A percentile compares a stretch with the other conserved stretches of the same genome.
These are phyloP conservation scores for Candida michaelii DNA, from an alignment of 805 yeast genomes.

Conservation along the genomic window DNA sequence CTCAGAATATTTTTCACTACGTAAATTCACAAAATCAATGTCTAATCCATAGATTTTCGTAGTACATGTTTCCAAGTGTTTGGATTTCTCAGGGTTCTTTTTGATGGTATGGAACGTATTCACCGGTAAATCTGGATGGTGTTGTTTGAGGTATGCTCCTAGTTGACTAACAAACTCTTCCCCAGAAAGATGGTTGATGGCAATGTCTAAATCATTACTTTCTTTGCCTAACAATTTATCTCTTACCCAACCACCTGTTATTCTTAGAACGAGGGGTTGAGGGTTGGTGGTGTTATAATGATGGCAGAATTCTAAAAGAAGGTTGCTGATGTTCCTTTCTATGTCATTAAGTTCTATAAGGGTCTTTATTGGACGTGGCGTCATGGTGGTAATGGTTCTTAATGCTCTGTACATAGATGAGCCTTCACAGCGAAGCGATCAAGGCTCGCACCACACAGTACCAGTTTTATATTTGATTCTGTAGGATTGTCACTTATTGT, in stretches of 20 bases:
- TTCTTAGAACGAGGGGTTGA: slow-evolving; percentile 54
- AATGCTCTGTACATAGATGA: background rate
- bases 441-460: no score
- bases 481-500: no score
- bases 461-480: no score
- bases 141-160: slow-evolving; percentile 42
- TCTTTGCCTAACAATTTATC: slow-evolving; percentile 82
- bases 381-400: slow-evolving; percentile 4
- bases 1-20: slow-evolving; percentile 82
- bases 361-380: slow-evolving; percentile 12
- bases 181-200: slow-evolving; percentile 82
- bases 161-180: slow-evolving; percentile 76
- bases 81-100: slow-evolving; percentile 91
- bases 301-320: slow-evolving; percentile 43
- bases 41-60: slow-evolving; percentile 82
- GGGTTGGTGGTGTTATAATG: slow-evolving; percentile 29
- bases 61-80: slow-evolving; percentile 95
- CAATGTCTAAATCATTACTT: slow-evolving; percentile 89
- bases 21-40: slow-evolving; percentile 87
- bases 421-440: background rate
- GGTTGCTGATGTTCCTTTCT: slow-evolving; percentile 40
- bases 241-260: slow-evolving; percentile 99
- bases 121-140: slow-evolving; percentile 25
- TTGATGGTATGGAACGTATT: slow-evolving; percentile 67
- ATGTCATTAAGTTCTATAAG: slow-evolving; percentile 37